Percentiles rank a stretch among this genome's conserved stretches.
Evolutionary conservation across 768 basidiomycete species (phyloP).

Genomic region (Lepiota brunneoincarnata): DNA sequence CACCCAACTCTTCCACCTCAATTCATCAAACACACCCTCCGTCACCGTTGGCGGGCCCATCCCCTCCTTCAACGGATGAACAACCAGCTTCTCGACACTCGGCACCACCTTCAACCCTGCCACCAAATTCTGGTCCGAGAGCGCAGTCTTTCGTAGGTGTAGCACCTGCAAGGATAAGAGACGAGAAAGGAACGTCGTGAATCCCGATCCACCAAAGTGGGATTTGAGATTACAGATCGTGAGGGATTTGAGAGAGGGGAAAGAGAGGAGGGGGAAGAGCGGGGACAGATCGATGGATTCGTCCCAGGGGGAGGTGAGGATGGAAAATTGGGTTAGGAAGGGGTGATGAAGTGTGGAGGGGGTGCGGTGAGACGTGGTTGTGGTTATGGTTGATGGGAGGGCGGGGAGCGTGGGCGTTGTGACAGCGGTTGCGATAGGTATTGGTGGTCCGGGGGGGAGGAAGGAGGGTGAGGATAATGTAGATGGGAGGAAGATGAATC

Average conservation of each 20-base stretch:
- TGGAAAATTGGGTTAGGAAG: slow-evolving; percentile 31
- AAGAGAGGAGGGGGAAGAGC: slow-evolving; percentile 32
- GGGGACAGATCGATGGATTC: slow-evolving; percentile 31
- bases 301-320: slow-evolving; percentile 35
- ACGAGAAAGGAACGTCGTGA: slow-evolving; percentile 32
- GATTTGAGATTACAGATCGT: slow-evolving; percentile 37
- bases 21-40: slow-evolving; percentile 29
- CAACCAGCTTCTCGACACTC: slow-evolving; percentile 30
- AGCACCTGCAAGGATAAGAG: slow-evolving; percentile 30
- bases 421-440: neutral
- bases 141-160: slow-evolving; percentile 35
- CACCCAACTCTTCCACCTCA: slow-evolving; percentile 28
- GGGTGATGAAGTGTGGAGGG: slow-evolving; percentile 23
- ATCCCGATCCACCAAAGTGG: slow-evolving; percentile 26
- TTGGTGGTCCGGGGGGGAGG: neutral
- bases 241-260: slow-evolving; percentile 33
- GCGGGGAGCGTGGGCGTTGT: slow-evolving; percentile 3
- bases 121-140: slow-evolving; percentile 31
- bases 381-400: slow-evolving; percentile 5
- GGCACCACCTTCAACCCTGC: slow-evolving; percentile 30
- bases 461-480: neutral
- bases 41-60: slow-evolving; percentile 27
- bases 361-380: slow-evolving; percentile 5
- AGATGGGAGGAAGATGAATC: slow-evolving; percentile 24
- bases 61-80: slow-evolving; percentile 22